Conservation (phyloP, 2,329 filamentous ascomycete species). For the Hypoxylon sp. region DNA sequence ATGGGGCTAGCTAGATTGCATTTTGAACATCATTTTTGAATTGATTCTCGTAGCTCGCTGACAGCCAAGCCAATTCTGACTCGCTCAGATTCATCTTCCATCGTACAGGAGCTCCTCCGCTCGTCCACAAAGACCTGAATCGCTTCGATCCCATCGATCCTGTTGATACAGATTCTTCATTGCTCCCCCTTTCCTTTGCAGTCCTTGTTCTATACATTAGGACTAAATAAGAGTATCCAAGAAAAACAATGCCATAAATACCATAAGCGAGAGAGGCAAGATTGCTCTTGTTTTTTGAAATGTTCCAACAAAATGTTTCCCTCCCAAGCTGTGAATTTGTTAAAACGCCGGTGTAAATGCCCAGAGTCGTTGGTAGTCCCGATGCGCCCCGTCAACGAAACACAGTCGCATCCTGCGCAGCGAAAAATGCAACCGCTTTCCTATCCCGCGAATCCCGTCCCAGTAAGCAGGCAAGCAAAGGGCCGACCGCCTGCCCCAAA, state of each 20-base stretch:
- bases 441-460: conserved; percentile 37
- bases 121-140: conserved; percentile 16
- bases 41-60: conserved; percentile 30
- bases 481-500: conserved; percentile 25
- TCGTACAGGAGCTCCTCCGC: conserved; percentile 33
- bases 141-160: conserved; percentile 18
- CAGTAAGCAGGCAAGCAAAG: conserved; percentile 41
- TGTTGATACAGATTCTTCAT: conserved; percentile 34
- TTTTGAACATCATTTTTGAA: conserved; percentile 19
- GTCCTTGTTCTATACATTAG: conserved; percentile 44
- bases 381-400: conserved; percentile 41
- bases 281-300: conserved; percentile 41
- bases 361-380: conserved; percentile 39
- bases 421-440: conserved; percentile 38
- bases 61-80: conserved; percentile 22
- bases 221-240: conserved; percentile 34
- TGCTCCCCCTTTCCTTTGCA: conserved; percentile 28
- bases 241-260: conserved; percentile 18
- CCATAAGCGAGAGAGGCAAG: conserved; percentile 35
- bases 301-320: conserved; percentile 26
- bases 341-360: conserved; percentile 44
- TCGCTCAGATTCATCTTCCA: conserved; percentile 34
- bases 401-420: conserved; percentile 38
- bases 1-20: conserved; percentile 7
- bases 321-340: conserved; percentile 15